phyloP scores from a whole-genome alignment of 495 filamentous ascomycete genomes.

The Sporormia fimetaria region DNA sequence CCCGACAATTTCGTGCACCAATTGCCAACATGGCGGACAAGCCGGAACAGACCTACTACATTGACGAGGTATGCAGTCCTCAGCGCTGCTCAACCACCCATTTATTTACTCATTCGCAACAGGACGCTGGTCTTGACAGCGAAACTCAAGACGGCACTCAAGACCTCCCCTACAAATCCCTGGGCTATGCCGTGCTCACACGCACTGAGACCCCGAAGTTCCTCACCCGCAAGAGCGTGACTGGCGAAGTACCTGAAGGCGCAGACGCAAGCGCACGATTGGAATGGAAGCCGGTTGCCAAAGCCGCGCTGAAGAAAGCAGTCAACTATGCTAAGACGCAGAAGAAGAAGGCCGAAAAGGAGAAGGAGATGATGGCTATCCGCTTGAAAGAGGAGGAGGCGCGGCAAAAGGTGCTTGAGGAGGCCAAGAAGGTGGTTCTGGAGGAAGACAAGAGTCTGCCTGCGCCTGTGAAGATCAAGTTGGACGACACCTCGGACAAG shows the following conservation, averaged over 20 bases:
- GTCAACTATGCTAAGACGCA: slow-evolving; percentile 51
- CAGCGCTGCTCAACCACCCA: too few relatives aligned
- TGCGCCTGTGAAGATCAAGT: slow-evolving; percentile 59
- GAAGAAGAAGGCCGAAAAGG: slow-evolving; percentile 39
- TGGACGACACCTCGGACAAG: slow-evolving; percentile 42
- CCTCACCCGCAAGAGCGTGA: slow-evolving; percentile 55
- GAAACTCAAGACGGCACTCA: slow-evolving; percentile 55
- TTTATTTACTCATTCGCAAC: too few relatives aligned
- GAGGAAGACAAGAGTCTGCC: slow-evolving; percentile 72
- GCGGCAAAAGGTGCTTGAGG: slow-evolving; percentile 55
- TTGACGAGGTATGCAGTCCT: too few relatives aligned
- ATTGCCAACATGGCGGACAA: slow-evolving; percentile 22
- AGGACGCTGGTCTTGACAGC: slow-evolving; percentile 61
- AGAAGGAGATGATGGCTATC: slow-evolving; percentile 46
- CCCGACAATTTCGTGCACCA: not conserved
- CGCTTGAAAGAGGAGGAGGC: slow-evolving; percentile 64
- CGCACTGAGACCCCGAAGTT: slow-evolving; percentile 52
- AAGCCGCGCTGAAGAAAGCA: slow-evolving; percentile 74
- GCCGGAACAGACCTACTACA: slow-evolving; percentile 42
- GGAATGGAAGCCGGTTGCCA: slow-evolving; percentile 72
- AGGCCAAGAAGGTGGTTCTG: slow-evolving; percentile 79
- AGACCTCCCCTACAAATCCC: slow-evolving; percentile 64
- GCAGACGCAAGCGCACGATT: slow-evolving; percentile 43
- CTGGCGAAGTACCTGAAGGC: slow-evolving; percentile 50
- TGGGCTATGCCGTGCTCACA: slow-evolving; percentile 65